Evolutionary conservation across 345 rosid species (phyloP), one percentile per base, ranked within the genome.

Genomic region (Camelina hispida): DNA sequence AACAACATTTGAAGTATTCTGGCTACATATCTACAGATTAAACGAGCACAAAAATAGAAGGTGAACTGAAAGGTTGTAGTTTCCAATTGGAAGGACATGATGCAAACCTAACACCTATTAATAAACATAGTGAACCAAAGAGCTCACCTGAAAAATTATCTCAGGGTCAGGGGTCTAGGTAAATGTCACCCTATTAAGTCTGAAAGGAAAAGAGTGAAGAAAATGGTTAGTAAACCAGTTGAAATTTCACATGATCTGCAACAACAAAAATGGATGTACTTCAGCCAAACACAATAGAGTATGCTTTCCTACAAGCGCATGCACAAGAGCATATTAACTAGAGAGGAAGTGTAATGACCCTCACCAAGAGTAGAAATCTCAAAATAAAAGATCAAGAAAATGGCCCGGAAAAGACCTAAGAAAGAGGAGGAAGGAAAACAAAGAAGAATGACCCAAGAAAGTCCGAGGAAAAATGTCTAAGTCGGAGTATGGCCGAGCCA

Each of bases 141-240:
- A 48, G 30, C 79, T 81, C 69, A 90, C 97, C 93, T 95, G 96
- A 74, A 88, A 85, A 68, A 90, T 91, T 25, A 91, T 79, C 88
- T 93, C 98, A 7, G 96, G 86, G 97, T 88, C 80, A 89, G 30
- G 28, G 30, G 5, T 25, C 3, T 25, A 83, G 81, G 80, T 92
- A 82, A 88, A 95, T 9, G 94, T 95, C 75, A 92, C 92, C 68
- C 85, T 89, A 87, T 95, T 95, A 23, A 32, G 99, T 84, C 98
- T 95, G 97, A 79, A 81, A 73, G 23, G 50, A 66, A 22, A 51
- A 13, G 23, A 4, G 0, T 4, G 37, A 51, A 66, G 22, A 42
- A 7, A 43, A 30, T 66, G 57, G 43, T 78, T 51, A 43, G 20
- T 14, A 17, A 43, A 50, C 14, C 15, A 46, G 38, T 4, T 37